phyloP scores from a whole-genome alignment of 2,329 filamentous ascomycete species.

The Colletotrichum agaves region DNA sequence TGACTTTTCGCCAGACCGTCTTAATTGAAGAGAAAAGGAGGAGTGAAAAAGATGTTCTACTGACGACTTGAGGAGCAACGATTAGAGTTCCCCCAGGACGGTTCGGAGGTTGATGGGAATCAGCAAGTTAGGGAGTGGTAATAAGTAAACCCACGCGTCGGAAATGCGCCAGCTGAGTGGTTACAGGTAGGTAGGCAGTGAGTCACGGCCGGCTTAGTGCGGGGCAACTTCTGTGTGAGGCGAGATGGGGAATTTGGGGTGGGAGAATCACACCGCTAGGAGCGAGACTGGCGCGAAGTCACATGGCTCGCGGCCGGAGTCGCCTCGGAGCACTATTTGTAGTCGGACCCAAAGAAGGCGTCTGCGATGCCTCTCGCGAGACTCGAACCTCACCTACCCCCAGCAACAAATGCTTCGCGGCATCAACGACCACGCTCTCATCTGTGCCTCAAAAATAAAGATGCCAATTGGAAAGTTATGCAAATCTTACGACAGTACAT shows the following conservation, averaged over 20 bases:
- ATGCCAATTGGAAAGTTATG: too few relatives aligned
- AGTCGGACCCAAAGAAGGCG: too few relatives aligned
- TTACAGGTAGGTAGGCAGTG: slow-evolving; percentile 39
- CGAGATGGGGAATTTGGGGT: not conserved
- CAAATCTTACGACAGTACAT: too few relatives aligned
- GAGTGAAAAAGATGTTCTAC: not conserved
- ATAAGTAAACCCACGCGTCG: not conserved
- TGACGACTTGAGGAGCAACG: too few relatives aligned
- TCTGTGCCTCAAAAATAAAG: too few relatives aligned
- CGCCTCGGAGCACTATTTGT: not conserved
- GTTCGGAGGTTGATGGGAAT: not conserved
- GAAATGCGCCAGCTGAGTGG: not conserved
- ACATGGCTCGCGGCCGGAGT: slow-evolving; percentile 41
- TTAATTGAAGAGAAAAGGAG: not conserved
- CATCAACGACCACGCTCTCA: too few relatives aligned
- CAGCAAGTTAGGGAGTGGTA: not conserved
- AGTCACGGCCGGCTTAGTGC: slow-evolving; percentile 40
- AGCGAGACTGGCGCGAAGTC: slow-evolving; percentile 46
- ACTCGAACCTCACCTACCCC: too few relatives aligned
- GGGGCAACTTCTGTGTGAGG: slow-evolving; percentile 6
- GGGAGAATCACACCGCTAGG: slow-evolving; percentile 15
- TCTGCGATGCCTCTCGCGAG: too few relatives aligned
- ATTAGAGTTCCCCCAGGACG: too few relatives aligned
- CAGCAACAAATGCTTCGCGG: too few relatives aligned
- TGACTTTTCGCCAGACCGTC: not conserved